Conservation (phyloP, 495 filamentous ascomycete genomes). For the Aspergillus homomorphus region DNA sequence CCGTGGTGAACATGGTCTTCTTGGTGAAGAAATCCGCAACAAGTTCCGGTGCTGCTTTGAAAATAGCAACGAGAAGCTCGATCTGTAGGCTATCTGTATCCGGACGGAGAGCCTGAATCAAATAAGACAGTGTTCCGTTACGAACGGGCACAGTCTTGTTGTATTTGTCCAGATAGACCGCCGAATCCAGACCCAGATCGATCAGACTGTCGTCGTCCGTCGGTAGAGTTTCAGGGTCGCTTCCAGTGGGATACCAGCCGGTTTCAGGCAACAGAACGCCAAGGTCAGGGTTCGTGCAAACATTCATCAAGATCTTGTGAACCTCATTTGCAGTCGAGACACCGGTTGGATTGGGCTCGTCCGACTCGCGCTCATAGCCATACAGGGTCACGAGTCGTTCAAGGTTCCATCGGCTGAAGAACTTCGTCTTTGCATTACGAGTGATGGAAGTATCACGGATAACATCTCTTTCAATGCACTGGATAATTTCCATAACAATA, state of each 20-base stretch:
- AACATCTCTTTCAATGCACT: conserved; percentile 60
- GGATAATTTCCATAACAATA: conserved; percentile 64
- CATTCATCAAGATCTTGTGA: conserved; percentile 67
- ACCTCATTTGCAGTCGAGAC: conserved; percentile 54
- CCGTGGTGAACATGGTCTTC: conserved; percentile 77
- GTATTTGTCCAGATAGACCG: conserved; percentile 64
- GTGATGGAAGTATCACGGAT: conserved; percentile 67
- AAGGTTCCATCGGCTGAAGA: conserved; percentile 69
- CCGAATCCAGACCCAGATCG: conserved; percentile 66
- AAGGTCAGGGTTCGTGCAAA: conserved; percentile 66
- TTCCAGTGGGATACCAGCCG: conserved; percentile 71
- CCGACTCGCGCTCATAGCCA: conserved; percentile 49
- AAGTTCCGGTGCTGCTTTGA: conserved; percentile 76
- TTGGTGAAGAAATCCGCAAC: conserved; percentile 79
- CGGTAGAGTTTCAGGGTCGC: conserved; percentile 49
- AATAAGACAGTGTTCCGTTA: conserved; percentile 70
- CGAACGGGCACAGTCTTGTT: conserved; percentile 63
- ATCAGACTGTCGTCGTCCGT: conserved; percentile 49
- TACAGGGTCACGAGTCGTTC: conserved; percentile 70
- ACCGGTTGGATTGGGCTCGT: conserved; percentile 33
- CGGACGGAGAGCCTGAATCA: conserved; percentile 76
- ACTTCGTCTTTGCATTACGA: conserved; percentile 63
- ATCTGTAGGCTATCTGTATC: conserved; percentile 77
- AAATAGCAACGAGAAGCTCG: conserved; percentile 75
- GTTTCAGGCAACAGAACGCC: conserved; percentile 66